Percentiles rank a stretch among this genome's conserved stretches.
These are phyloP conservation scores for Fusarium brevicatenulatum DNA, from an alignment of 2,329 filamentous ascomycete genomes.

Conservation along the genomic window DNA sequence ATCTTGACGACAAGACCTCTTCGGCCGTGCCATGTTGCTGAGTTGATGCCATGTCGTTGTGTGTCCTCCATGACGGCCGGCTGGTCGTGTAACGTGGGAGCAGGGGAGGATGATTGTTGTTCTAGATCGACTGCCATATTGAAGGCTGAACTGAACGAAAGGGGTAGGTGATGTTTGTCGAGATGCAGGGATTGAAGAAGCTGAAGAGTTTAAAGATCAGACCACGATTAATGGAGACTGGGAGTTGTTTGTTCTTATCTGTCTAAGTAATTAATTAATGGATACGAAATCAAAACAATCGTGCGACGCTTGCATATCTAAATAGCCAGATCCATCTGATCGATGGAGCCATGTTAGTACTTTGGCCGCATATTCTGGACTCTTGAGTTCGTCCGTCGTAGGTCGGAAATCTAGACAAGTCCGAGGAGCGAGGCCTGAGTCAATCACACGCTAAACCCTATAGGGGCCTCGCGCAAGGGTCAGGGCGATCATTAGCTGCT, in stretches of 20 bases:
- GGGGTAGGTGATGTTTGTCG: background rate
- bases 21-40: constrained; percentile 21
- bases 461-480: background rate
- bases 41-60: constrained; percentile 16
- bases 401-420: background rate
- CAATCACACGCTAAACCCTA: background rate
- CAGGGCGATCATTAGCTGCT: background rate
- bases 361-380: background rate
- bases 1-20: constrained; percentile 15
- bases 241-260: background rate
- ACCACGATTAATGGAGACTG: background rate
- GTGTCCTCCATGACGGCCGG: background rate
- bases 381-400: background rate
- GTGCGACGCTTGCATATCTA: background rate
- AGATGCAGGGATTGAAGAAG: background rate
- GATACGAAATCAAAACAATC: background rate
- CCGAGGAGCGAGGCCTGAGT: background rate
- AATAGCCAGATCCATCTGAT: constrained; percentile 1
- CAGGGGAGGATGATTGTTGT: constrained; percentile 24
- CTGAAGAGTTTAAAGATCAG: background rate
- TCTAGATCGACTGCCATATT: constrained; percentile 8
- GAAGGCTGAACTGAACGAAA: background rate
- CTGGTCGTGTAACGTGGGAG: constrained; percentile 28
- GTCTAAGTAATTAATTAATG: background rate
- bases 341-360: background rate